A percentile compares a stretch with the other conserved stretches of the same genome.
phyloP scores from a whole-genome alignment of 2,329 filamentous ascomycete species.

The Ophiocordyceps unilateralis region DNA sequence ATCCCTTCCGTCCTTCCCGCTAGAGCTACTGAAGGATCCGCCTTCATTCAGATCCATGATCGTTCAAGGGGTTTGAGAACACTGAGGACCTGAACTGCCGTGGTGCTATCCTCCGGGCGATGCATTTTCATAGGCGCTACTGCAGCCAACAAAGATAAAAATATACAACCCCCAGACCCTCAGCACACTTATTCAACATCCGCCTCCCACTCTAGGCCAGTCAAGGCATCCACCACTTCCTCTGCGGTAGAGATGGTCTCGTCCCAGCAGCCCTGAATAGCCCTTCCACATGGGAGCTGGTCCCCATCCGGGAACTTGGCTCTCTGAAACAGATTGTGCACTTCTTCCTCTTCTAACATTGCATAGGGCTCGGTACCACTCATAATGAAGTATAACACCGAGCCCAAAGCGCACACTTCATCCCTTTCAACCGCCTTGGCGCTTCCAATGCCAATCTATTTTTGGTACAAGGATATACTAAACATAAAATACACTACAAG shows the following conservation, averaged over 20 bases:
- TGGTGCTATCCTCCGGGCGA: no score
- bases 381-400: constrained; percentile 17
- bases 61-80: no score
- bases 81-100: no score
- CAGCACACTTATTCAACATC: not conserved
- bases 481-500: no score
- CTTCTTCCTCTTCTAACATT: constrained; percentile 11
- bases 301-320: constrained; percentile 12
- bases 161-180: not conserved
- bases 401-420: constrained; percentile 17
- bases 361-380: constrained; percentile 12
- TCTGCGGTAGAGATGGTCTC: not conserved
- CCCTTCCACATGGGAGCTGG: constrained; percentile 8
- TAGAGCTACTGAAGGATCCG: no score
- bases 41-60: no score
- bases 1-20: no score
- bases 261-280: constrained; percentile 14
- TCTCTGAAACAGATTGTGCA: constrained; percentile 9
- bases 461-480: no score
- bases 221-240: constrained; percentile 1
- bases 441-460: constrained; percentile 10
- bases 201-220: not conserved
- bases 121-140: no score
- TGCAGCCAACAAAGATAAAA: no score
- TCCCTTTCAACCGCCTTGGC: constrained; percentile 9